These are phyloP conservation scores for Centrapalus pauciflorus DNA, from an alignment of 129 eudicot species.

Conservation along the genomic window DNA sequence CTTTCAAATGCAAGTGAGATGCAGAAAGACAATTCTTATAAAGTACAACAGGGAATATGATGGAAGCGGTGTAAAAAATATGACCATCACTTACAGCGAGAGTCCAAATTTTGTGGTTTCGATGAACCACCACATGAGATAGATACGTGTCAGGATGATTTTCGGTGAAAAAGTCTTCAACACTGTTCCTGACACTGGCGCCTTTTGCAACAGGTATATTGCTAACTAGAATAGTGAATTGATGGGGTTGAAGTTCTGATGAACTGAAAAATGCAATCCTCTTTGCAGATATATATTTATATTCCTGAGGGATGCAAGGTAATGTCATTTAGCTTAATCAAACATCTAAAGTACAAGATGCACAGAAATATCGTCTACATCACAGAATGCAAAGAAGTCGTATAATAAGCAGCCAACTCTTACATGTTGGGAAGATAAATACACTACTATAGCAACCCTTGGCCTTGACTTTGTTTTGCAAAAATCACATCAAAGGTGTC, in stretches of 20 bases:
- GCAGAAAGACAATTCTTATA: not conserved
- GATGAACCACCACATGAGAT: conserved; percentile 54
- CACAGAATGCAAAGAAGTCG: not conserved
- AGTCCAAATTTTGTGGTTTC: conserved; percentile 36
- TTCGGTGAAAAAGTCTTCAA: conserved; percentile 50
- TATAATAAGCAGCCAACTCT: not conserved
- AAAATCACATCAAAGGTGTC: not conserved
- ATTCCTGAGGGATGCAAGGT: conserved; percentile 43
- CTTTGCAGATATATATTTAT: conserved; percentile 42
- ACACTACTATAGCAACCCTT: not conserved
- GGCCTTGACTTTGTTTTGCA: not conserved
- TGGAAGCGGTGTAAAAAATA: not conserved
- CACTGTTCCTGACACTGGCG: conserved; percentile 35
- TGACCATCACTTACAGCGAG: conserved; percentile 37
- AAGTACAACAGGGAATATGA: not conserved
- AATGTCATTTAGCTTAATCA: conserved; percentile 9
- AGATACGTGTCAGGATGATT: conserved; percentile 55
- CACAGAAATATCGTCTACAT: not conserved
- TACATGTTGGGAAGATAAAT: not conserved
- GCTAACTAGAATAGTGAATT: conserved; percentile 55
- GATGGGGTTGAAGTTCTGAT: conserved; percentile 52
- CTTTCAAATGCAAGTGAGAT: not conserved
- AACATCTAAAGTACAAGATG: conserved; percentile 13
- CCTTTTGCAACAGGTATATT: conserved; percentile 48
- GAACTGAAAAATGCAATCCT: conserved; percentile 49